A percentile compares a stretch with the other conserved stretches of the same genome.
These are phyloP conservation scores for Pseudogymnoascus sp. DNA, from an alignment of 2,329 filamentous ascomycete species.

Conservation along the genomic window DNA sequence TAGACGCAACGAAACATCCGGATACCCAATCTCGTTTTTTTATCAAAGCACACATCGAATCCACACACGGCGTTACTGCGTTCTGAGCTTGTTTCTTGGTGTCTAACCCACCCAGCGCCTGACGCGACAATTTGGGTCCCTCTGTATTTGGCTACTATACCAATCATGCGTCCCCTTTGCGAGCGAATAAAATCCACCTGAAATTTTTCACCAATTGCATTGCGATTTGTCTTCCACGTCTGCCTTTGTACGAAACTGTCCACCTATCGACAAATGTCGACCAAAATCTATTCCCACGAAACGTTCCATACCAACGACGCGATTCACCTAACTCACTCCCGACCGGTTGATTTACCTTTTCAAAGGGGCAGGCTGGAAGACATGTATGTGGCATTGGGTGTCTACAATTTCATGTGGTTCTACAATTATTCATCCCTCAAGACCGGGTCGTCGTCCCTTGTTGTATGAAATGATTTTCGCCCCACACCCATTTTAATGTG, in stretches of 20 bases:
- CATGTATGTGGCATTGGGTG: neutral
- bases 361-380: neutral
- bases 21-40: neutral
- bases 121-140: neutral
- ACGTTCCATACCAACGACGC: neutral
- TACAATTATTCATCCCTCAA: neutral
- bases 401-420: neutral
- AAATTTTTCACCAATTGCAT: neutral
- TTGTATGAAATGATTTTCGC: neutral
- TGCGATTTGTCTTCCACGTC: neutral
- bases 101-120: neutral
- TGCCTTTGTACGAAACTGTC: neutral
- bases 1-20: constrained; percentile 38
- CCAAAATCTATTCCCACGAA: neutral
- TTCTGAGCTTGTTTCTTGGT: neutral
- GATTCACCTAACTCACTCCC: neutral
- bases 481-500: neutral
- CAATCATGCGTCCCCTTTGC: neutral
- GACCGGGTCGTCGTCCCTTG: neutral
- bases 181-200: neutral
- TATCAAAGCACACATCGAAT: neutral
- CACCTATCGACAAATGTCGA: neutral
- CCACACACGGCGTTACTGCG: constrained; percentile 3
- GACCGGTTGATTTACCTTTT: neutral
- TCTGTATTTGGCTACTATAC: neutral